Evolutionary conservation across 2,329 filamentous ascomycete genomes (phyloP).

Genomic region (Albifimbria verrucaria): DNA sequence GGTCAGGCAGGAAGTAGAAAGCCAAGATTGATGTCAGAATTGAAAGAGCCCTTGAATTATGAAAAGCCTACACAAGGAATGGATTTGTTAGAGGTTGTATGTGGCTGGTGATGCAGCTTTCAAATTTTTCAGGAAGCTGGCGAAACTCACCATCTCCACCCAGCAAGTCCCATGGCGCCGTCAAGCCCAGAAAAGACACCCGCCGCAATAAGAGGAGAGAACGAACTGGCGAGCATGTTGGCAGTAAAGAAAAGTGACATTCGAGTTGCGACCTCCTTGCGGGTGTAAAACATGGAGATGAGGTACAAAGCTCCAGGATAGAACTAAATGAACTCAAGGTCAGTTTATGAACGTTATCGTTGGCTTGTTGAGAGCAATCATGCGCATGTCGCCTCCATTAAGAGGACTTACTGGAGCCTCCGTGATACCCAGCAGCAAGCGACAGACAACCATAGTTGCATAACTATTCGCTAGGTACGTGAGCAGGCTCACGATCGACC

Average conservation of each 20-base stretch:
- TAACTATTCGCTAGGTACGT: constrained; percentile 26
- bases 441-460: constrained; percentile 22
- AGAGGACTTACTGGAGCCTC: constrained; percentile 23
- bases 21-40: constrained; percentile 21
- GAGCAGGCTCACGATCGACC: constrained; percentile 26
- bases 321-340: constrained; percentile 23
- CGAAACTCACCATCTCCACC: constrained; percentile 51
- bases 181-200: constrained; percentile 46
- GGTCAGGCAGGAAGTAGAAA: constrained; percentile 29
- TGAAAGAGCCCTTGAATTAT: constrained; percentile 59
- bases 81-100: background rate
- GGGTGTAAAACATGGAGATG: constrained; percentile 51
- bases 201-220: constrained; percentile 56
- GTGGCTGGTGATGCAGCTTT: background rate
- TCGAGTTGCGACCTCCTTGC: constrained; percentile 56
- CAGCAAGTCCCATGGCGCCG: constrained; percentile 46
- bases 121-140: background rate
- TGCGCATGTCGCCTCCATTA: background rate
- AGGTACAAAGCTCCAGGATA: constrained; percentile 27
- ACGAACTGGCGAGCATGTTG: constrained; percentile 61
- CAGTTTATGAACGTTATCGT: constrained; percentile 3
- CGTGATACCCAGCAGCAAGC: constrained; percentile 29
- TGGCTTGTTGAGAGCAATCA: background rate
- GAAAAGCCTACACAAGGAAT: constrained; percentile 43
- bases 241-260: constrained; percentile 55